These are phyloP conservation scores for Termitomyces sp. DNA, from an alignment of 768 basidiomycete genomes.

Conservation along the genomic window DNA sequence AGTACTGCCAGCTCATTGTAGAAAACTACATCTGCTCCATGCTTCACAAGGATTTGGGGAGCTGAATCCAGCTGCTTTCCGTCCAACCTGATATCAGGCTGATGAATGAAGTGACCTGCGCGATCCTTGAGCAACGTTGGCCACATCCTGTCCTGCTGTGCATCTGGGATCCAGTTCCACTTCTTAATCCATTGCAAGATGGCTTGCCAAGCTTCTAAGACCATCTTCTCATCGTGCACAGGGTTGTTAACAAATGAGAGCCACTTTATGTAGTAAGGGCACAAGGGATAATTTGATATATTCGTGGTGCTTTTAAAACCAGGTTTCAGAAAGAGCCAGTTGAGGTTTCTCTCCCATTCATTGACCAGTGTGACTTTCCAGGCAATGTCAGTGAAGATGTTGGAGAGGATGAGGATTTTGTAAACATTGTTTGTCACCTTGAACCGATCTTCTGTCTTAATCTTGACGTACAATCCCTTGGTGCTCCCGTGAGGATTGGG, in stretches of 20 bases:
- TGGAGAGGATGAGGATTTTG: neutral
- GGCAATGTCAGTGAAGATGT: neutral
- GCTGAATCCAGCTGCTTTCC: neutral
- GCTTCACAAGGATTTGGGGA: neutral
- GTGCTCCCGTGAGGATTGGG: conserved; percentile 1
- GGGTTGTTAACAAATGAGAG: neutral
- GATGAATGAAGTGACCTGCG: neutral
- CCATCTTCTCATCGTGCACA: neutral
- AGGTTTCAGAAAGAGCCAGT: neutral
- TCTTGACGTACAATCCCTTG: conserved; percentile 3
- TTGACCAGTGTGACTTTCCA: neutral
- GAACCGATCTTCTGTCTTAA: neutral
- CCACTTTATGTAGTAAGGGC: neutral
- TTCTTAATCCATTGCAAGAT: neutral
- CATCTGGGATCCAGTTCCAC: neutral
- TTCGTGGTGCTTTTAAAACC: neutral
- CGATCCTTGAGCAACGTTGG: neutral
- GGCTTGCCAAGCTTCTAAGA: neutral
- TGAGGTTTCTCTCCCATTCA: neutral
- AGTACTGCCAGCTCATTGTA: too few relatives aligned
- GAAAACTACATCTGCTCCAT: neutral
- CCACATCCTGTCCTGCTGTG: neutral
- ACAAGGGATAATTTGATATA: neutral
- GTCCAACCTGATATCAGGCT: neutral
- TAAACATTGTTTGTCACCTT: neutral